Conservation (phyloP, 352 stramenopile genomes). For the Phytopythium aichiense region DNA sequence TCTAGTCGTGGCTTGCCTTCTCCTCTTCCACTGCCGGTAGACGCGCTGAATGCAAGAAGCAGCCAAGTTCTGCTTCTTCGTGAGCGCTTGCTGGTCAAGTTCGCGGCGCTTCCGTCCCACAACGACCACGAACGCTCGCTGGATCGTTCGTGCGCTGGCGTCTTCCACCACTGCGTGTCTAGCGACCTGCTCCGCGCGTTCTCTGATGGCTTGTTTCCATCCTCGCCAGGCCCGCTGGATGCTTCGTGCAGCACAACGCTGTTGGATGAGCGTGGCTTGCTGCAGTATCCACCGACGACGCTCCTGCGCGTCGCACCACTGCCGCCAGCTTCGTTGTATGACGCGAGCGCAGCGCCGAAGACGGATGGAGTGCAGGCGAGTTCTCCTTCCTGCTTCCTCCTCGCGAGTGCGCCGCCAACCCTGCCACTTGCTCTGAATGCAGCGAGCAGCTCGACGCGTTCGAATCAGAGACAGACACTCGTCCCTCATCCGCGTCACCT, state of each 20-base stretch:
- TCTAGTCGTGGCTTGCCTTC: neutral
- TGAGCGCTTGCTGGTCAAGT: neutral
- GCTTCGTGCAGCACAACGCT: constrained; percentile 2
- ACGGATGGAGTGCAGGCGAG: constrained; percentile 1
- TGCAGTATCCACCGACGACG: neutral
- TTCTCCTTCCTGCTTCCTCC: too few species aligned
- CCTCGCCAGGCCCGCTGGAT: constrained; percentile 10
- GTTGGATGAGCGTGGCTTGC: neutral
- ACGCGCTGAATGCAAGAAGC: neutral
- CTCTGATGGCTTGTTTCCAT: neutral
- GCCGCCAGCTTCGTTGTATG: constrained; percentile 9
- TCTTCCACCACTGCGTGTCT: neutral
- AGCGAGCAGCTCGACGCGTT: neutral
- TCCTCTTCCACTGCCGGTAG: neutral
- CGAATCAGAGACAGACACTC: neutral
- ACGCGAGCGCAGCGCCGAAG: neutral
- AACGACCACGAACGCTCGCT: neutral
- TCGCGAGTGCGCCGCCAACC: neutral
- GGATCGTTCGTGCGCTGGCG: neutral
- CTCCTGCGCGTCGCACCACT: neutral
- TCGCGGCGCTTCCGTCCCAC: neutral
- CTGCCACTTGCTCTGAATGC: constrained; percentile 3
- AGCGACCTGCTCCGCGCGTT: neutral
- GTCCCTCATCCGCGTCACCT: neutral
- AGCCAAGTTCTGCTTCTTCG: neutral